These are phyloP conservation scores for Russula compacta DNA, from an alignment of 768 basidiomycete genomes.

Conservation along the genomic window DNA sequence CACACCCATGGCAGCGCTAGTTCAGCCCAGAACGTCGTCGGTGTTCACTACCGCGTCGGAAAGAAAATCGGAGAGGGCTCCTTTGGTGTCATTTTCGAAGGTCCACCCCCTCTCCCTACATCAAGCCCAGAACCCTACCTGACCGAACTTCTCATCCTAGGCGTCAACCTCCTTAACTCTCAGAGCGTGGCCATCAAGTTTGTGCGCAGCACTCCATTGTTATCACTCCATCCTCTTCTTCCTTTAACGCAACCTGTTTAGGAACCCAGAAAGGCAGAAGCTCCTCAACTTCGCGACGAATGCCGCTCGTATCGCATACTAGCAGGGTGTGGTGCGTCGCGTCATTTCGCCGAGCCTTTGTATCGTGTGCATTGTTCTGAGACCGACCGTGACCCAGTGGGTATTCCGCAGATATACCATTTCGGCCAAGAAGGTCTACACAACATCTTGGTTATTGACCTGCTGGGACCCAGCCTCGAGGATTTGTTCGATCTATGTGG, in stretches of 20 bases:
- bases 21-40: conserved; percentile 72
- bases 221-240: conserved; percentile 4
- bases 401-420: conserved; percentile 98
- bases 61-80: conserved; percentile 99
- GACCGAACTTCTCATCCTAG: conserved; percentile 32
- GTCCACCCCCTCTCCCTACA: conserved; percentile 30
- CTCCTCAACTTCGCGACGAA: conserved; percentile 95
- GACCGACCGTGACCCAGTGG: conserved; percentile 43
- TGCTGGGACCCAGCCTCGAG: conserved; percentile 92
- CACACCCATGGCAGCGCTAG: conserved; percentile 43
- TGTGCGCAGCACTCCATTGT: conserved; percentile 43
- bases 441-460: conserved; percentile 97
- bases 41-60: conserved; percentile 95
- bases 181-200: conserved; percentile 99
- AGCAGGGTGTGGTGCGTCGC: conserved; percentile 65
- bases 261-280: conserved; percentile 92
- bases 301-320: conserved; percentile 94
- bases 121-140: conserved; percentile 1
- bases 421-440: conserved; percentile 98
- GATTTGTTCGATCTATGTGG: conserved; percentile 99
- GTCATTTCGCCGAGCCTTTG: background rate
- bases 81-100: conserved; percentile 94
- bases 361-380: conserved; percentile 14
- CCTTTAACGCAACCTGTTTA: conserved; percentile 24
- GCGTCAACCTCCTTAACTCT: conserved; percentile 95